phyloP scores from a whole-genome alignment of 495 filamentous ascomycete genomes.

The Parachaetomium inaequale region DNA sequence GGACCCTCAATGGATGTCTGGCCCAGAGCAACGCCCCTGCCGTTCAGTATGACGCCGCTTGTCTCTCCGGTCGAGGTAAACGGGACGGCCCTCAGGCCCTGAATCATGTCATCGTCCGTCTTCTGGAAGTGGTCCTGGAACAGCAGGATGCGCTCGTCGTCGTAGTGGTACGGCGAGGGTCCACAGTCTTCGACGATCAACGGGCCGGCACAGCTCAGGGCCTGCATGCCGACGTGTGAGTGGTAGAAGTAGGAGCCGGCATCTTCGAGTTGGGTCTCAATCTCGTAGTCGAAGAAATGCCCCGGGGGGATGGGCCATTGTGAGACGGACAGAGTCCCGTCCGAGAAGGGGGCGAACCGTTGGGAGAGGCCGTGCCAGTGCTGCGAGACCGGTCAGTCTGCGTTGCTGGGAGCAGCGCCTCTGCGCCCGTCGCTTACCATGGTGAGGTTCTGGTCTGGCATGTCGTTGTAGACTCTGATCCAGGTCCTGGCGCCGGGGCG shows the following conservation, averaged over 20 bases:
- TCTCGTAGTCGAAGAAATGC: slow-evolving; percentile 62
- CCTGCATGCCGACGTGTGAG: slow-evolving; percentile 56
- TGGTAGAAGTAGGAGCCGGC: slow-evolving; percentile 61
- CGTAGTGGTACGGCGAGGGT: slow-evolving; percentile 47
- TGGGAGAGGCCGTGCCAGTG: slow-evolving; percentile 61
- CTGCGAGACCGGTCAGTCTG: slow-evolving; percentile 30
- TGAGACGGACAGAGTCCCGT: slow-evolving; percentile 50
- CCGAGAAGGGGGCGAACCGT: slow-evolving; percentile 53
- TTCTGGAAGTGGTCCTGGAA: slow-evolving; percentile 51
- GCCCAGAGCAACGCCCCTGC: slow-evolving; percentile 33
- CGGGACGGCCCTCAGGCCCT: slow-evolving; percentile 36
- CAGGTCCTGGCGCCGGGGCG: slow-evolving; percentile 49
- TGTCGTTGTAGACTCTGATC: slow-evolving; percentile 60
- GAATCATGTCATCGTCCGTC: slow-evolving; percentile 42
- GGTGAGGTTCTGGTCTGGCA: slow-evolving; percentile 50
- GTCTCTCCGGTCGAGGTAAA: slow-evolving; percentile 49
- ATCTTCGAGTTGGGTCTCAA: slow-evolving; percentile 44
- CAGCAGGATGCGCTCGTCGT: slow-evolving; percentile 53
- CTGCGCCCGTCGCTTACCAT: slow-evolving; percentile 45
- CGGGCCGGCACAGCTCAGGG: slow-evolving; percentile 49
- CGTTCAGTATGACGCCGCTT: slow-evolving; percentile 51
- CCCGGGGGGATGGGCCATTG: slow-evolving; percentile 59
- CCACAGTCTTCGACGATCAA: slow-evolving; percentile 52
- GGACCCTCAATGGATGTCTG: slow-evolving; percentile 25
- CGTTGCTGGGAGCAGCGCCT: background rate